Evolutionary conservation across 345 rosid genomes (phyloP).

Genomic region (Orychophragmus violaceus): DNA sequence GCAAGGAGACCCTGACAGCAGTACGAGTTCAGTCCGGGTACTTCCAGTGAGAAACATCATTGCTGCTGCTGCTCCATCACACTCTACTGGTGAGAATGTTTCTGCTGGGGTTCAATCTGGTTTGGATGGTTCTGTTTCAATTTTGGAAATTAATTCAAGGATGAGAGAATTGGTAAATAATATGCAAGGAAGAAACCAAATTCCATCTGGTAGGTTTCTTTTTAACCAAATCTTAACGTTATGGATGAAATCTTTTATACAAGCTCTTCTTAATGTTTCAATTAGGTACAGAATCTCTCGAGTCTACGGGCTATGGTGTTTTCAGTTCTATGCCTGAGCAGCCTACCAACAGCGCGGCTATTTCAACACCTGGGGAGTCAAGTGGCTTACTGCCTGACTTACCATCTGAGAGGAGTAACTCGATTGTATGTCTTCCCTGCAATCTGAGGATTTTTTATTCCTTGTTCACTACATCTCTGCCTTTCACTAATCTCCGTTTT

Average conservation of each 20-base stretch:
- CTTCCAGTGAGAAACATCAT: slow-evolving; percentile 44
- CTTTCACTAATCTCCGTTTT: not conserved
- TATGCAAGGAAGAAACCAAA: slow-evolving; percentile 47
- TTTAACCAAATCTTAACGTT: not conserved
- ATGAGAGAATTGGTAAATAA: slow-evolving; percentile 40
- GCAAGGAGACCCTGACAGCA: slow-evolving; percentile 46
- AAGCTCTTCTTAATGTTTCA: slow-evolving; percentile 14
- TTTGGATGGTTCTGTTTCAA: slow-evolving; percentile 6
- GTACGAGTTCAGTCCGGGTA: slow-evolving; percentile 36
- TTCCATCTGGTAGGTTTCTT: slow-evolving; percentile 42
- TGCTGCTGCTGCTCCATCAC: slow-evolving; percentile 46
- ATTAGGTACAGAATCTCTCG: slow-evolving; percentile 30
- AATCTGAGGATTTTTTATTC: not conserved
- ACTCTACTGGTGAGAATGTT: slow-evolving; percentile 29
- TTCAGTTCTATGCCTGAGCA: slow-evolving; percentile 23
- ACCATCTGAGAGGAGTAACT: slow-evolving; percentile 30
- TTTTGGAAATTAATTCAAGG: slow-evolving; percentile 43
- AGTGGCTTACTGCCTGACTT: slow-evolving; percentile 24
- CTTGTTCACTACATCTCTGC: not conserved
- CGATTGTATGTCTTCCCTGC: slow-evolving; percentile 39
- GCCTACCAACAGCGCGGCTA: slow-evolving; percentile 23
- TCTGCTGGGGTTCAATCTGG: slow-evolving; percentile 37
- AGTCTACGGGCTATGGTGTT: slow-evolving; percentile 23
- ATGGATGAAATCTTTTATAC: slow-evolving; percentile 4
- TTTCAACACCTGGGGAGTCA: slow-evolving; percentile 30